Base-by-base conservation (phyloP, 495 filamentous ascomycete genomes). In the Aspergillus campestris region DNA sequence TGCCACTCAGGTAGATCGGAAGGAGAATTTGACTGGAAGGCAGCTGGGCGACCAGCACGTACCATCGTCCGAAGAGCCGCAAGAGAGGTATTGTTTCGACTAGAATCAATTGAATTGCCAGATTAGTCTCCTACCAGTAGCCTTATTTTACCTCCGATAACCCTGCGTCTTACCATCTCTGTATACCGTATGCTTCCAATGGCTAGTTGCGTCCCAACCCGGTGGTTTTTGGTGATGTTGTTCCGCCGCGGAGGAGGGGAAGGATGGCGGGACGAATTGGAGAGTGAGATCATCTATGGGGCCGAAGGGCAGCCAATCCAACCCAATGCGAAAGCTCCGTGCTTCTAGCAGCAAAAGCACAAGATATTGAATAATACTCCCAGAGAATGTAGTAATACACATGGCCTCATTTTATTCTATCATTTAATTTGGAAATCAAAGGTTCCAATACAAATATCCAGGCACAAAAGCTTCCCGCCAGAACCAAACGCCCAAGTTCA, bases 1-100 rank as follows among this genome's bases (percentile, higher is more conserved):
- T 24, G 18, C 18, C 18, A 24, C 18, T 24, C 18, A 24, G 18
- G 18, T 24, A 24, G 18, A 24, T 24, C 2, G 1, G 18, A 24
- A 24, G 18, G 18, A 24, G 18, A 24, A 24, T 24, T 24, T 24
- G 18, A 24, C 18, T 24, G 18, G 18, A 24, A 4, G 18, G 18
- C 18, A 24, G 18, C 18, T 4, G 18, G 18, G 18, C 18, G 18
- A 24, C 18, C 18, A 24, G 4, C 2, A 58, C 72, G 54, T 60
- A 87, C 89, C 88, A 74, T 89, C 77, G 60, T 94, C 87, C 59
- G 92, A 76, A 9, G 89, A 89, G 68, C 94, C 87, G 46, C 81
- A 82, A 45, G 89, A 89, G 31, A 98, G 79, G 61, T 95, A 97
- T 85, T 96, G 94, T 70, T 95, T 95, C 44, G 92, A 97, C 94